Conservation (phyloP, 306 rosid genomes). For the Dicorynia guianensis region DNA sequence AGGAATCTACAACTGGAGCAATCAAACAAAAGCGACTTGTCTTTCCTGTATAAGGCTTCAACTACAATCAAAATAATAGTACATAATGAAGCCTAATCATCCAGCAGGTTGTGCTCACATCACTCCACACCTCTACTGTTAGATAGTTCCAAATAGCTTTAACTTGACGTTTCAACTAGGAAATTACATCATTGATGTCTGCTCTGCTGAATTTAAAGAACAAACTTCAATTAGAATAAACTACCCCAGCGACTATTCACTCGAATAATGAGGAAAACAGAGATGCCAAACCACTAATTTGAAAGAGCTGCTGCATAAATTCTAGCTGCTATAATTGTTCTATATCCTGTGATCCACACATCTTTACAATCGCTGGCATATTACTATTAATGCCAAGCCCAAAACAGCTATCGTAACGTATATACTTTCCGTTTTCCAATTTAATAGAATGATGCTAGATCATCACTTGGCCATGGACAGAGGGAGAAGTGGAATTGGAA, state of each 20-base stretch:
- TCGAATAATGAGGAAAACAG: background rate
- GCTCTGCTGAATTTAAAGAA: background rate
- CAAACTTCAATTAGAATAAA: background rate
- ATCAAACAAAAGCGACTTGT: background rate
- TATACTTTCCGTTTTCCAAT: too few species aligned
- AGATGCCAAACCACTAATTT: background rate
- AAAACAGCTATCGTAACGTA: background rate
- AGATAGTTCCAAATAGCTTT: conserved; percentile 9
- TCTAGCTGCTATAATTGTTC: background rate
- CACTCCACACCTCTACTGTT: background rate
- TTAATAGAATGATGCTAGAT: conserved; percentile 9
- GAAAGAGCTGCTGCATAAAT: background rate
- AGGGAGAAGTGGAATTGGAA: background rate
- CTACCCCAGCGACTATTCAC: background rate
- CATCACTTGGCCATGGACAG: background rate
- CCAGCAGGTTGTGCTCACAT: background rate
- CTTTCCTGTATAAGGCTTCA: conserved; percentile 3
- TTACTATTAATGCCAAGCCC: background rate
- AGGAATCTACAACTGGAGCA: conserved; percentile 2
- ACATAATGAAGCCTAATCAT: conserved; percentile 5
- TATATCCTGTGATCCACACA: background rate
- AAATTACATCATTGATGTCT: background rate
- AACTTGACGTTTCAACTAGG: conserved; percentile 2
- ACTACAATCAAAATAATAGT: conserved; percentile 20
- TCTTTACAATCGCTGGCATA: background rate